phyloP scores from a whole-genome alignment of 805 yeast genomes.

The Cephaloascus fragrans region DNA sequence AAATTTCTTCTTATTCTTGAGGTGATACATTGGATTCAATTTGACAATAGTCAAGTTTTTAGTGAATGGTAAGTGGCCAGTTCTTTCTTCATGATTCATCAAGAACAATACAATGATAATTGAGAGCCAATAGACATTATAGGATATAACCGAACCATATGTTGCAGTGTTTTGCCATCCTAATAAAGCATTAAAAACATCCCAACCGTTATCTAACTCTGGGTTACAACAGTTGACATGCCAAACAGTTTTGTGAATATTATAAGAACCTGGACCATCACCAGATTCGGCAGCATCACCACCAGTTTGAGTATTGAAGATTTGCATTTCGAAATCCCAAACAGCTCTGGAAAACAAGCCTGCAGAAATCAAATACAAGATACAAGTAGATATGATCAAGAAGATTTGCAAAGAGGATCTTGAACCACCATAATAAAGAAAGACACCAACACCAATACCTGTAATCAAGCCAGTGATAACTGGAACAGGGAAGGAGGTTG shows the following conservation, averaged over 20 bases:
- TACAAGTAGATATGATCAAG: slow-evolving; percentile 78
- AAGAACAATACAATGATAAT: slow-evolving; percentile 44
- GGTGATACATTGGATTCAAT: slow-evolving; percentile 65
- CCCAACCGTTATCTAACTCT: slow-evolving; percentile 90
- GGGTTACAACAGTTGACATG: slow-evolving; percentile 98
- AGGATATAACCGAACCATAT: slow-evolving; percentile 81
- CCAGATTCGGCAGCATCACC: slow-evolving; percentile 95
- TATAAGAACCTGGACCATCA: slow-evolving; percentile 91
- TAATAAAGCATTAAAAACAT: slow-evolving; percentile 83
- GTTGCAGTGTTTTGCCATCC: slow-evolving; percentile 99
- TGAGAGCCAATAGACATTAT: slow-evolving; percentile 81
- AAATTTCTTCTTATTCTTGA: slow-evolving; percentile 57
- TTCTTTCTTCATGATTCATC: slow-evolving; percentile 77
- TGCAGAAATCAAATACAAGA: slow-evolving; percentile 82
- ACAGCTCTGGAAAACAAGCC: slow-evolving; percentile 91
- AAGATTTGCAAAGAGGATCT: slow-evolving; percentile 77
- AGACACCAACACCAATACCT: slow-evolving; percentile 62
- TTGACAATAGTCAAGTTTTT: slow-evolving; percentile 26
- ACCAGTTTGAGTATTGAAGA: slow-evolving; percentile 60
- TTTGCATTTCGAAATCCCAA: slow-evolving; percentile 76
- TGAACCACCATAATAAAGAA: slow-evolving; percentile 77
- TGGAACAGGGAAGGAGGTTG: slow-evolving; percentile 85
- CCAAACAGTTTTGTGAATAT: slow-evolving; percentile 74
- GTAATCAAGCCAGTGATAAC: slow-evolving; percentile 79
- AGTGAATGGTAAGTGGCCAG: slow-evolving; percentile 69